Evolutionary conservation across 768 basidiomycete species (phyloP).

Genomic region (Phanerochaete sordida): DNA sequence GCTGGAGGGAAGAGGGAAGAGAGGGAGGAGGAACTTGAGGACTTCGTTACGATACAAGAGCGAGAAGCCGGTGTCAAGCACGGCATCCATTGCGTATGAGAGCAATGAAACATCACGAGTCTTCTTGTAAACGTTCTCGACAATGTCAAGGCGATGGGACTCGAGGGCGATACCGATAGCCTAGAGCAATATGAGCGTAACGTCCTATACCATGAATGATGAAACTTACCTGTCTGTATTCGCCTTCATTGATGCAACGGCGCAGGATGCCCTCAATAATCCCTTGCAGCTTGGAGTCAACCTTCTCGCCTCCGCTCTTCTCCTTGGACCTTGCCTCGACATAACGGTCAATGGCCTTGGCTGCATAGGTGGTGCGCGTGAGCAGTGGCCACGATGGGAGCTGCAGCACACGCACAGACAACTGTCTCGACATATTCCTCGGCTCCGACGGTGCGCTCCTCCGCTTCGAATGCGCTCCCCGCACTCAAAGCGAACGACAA

Average conservation of each 20-base stretch:
- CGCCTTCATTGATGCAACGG: conserved; percentile 82
- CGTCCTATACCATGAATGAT: background rate
- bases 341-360: conserved; percentile 95
- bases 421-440: conserved; percentile 95
- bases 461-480: conserved; percentile 78
- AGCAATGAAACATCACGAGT: conserved; percentile 77
- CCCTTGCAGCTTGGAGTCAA: conserved; percentile 74
- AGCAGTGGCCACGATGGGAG: background rate
- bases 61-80: conserved; percentile 85
- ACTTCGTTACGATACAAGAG: conserved; percentile 83
- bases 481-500: conserved; percentile 93
- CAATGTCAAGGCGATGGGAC: conserved; percentile 82
- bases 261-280: conserved; percentile 90
- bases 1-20: conserved; percentile 75
- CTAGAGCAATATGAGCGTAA: conserved; percentile 33
- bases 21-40: conserved; percentile 72
- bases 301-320: conserved; percentile 47
- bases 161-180: conserved; percentile 96
- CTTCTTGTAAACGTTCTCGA: conserved; percentile 70
- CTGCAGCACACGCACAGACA: conserved; percentile 63
- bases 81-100: conserved; percentile 89
- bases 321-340: conserved; percentile 67
- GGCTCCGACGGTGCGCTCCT: conserved; percentile 56
- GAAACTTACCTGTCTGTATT: conserved; percentile 77
- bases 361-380: conserved; percentile 36